Evolutionary conservation across 306 rosid species (phyloP).

Genomic region (Gastrolobium bilobum): DNA sequence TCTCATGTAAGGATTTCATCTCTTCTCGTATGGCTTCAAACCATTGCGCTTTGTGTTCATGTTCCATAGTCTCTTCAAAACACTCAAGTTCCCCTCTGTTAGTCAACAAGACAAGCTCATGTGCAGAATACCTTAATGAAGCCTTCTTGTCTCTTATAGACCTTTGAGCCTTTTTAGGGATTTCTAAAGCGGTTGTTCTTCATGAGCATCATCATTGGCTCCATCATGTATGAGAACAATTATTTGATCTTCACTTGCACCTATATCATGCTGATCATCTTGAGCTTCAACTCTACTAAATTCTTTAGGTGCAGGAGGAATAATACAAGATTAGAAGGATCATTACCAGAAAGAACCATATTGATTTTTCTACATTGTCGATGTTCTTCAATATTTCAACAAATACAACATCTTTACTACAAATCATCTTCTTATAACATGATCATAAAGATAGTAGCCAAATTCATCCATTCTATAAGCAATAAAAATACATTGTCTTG

Average conservation of each 20-base stretch:
- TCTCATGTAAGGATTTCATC: not conserved
- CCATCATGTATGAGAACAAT: not conserved
- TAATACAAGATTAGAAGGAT: not conserved
- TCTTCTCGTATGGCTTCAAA: not conserved
- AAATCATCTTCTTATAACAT: not conserved
- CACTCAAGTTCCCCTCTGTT: not conserved
- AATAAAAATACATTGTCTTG: not conserved
- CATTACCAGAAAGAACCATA: not conserved
- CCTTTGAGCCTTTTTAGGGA: not conserved
- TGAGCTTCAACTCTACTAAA: not conserved
- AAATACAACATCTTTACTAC: not conserved
- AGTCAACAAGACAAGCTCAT: not conserved
- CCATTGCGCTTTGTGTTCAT: not conserved
- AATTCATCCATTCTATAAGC: conserved; percentile 14
- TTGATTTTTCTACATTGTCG: no score
- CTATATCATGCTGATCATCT: not conserved
- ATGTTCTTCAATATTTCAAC: no score
- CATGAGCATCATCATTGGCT: not conserved
- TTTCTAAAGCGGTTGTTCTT: not conserved
- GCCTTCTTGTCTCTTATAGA: not conserved
- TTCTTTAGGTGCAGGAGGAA: not conserved
- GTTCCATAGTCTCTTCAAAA: not conserved
- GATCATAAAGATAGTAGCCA: conserved; percentile 12
- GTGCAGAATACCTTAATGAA: not conserved
- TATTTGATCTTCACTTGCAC: not conserved